Percentiles rank a stretch among this genome's conserved stretches.
These are phyloP conservation scores for Cucurbita argyrosperma DNA, from an alignment of 306 rosid species.

Conservation along the genomic window DNA sequence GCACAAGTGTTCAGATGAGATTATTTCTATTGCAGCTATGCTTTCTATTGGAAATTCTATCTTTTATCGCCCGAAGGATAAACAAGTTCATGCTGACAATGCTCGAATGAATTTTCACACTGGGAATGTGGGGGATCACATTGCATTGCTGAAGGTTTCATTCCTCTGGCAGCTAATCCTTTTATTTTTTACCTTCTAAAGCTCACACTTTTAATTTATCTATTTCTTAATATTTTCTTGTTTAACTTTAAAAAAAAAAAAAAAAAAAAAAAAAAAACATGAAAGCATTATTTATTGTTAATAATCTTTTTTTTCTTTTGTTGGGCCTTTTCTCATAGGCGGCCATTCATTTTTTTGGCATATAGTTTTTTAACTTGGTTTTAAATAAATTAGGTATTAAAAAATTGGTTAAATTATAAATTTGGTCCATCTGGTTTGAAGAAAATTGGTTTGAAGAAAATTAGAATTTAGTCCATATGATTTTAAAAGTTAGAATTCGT, in stretches of 20 bases:
- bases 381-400: background rate
- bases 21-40: slow-evolving; percentile 83
- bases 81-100: slow-evolving; percentile 96
- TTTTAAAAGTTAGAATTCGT: too few relatives aligned
- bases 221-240: background rate
- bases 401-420: background rate
- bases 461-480: too few relatives aligned
- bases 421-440: too few relatives aligned
- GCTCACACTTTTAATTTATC: background rate
- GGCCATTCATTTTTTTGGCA: background rate
- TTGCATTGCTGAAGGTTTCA: slow-evolving; percentile 68
- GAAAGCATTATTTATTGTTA: background rate
- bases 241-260: background rate
- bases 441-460: too few relatives aligned
- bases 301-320: background rate
- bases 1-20: slow-evolving; percentile 72
- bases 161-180: background rate
- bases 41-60: slow-evolving; percentile 86
- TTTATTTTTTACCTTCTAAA: background rate
- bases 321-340: background rate
- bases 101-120: slow-evolving; percentile 82
- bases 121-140: slow-evolving; percentile 88
- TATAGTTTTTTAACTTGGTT: background rate
- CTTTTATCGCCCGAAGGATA: slow-evolving; percentile 95
- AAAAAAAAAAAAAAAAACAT: background rate